Percentiles rank a stretch among this genome's conserved stretches.
phyloP scores from a whole-genome alignment of 148 eudicot genomes.

The Rhododendron ferrugineum region DNA sequence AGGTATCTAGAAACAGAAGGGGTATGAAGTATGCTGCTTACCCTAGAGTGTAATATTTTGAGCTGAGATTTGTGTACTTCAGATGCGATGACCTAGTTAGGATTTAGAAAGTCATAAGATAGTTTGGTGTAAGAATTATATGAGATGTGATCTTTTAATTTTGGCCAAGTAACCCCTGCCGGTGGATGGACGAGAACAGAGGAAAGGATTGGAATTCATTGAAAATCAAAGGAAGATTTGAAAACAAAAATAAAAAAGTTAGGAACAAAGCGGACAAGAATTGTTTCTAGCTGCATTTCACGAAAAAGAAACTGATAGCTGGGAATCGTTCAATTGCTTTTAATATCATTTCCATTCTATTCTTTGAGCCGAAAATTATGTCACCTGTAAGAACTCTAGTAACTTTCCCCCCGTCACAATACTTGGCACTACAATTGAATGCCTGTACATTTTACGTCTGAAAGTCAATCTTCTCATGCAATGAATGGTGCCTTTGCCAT shows the following conservation, averaged over 20 bases:
- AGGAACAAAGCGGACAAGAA: neutral
- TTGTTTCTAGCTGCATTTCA: neutral
- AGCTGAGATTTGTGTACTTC: neutral
- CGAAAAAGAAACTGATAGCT: neutral
- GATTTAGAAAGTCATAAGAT: neutral
- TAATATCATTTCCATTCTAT: neutral
- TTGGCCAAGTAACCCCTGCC: neutral
- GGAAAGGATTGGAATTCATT: neutral
- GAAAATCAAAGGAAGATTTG: neutral
- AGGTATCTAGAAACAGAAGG: neutral
- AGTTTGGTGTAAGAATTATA: neutral
- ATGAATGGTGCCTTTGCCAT: neutral
- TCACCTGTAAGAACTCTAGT: neutral
- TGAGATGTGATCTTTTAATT: neutral
- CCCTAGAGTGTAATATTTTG: neutral
- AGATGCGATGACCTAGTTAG: neutral
- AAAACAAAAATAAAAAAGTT: neutral
- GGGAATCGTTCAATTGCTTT: neutral
- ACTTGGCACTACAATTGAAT: too few species aligned
- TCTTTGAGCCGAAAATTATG: neutral
- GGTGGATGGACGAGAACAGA: neutral
- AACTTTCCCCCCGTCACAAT: neutral
- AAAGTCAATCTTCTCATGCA: neutral
- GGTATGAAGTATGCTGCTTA: neutral
- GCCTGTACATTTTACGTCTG: neutral